Evolutionary conservation across 768 basidiomycete species (phyloP), one percentile per base, ranked within the genome.

Genomic region (Trichaptum fuscoviolaceum): DNA sequence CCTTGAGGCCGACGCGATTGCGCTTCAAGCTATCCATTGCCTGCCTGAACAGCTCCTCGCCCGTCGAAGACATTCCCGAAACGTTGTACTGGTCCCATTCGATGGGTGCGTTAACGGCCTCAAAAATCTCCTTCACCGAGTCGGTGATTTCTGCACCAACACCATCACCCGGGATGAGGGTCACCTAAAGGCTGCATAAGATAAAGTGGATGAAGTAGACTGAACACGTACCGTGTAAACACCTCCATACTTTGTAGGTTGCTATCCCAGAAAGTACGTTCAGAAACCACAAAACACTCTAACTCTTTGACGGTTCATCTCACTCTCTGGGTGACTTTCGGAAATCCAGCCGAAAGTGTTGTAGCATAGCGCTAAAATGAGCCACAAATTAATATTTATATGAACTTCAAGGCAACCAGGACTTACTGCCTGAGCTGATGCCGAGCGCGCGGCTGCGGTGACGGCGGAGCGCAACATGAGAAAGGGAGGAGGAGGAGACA

Each of bases 41-140:
- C 81, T 93, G 88, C 79, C 91, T 95, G 86, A 99, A 99, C 71
- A 98, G 87, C 62, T 88, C 92, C 77, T 98, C 97, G 71, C 95
- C 95, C 62, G 92, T 84, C 52, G 92, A 92, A 42, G 96, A 96
- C 84, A 96, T 88, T 67, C 97, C 97, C 57, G 95, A 96, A 69
- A 99, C 95, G 74, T 98, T 87, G 80, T 96, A 98, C 77, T 98
- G 95, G 74, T 98, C 96, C 93, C 94, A 97, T 76, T 98, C 94
- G 79, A 99, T 96, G 77, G 97, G 97, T 35, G 96, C 97, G 75
- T 99, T 99, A 75, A 95, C 87, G 71, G 93, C 85, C 77, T 96
- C 94, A 75, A 99, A 99, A 75, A 99, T 96, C 79, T 99, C 96
- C 81, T 99, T 99, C 71, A 99, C 96, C 1, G 95, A 96, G 79